Evolutionary conservation across 2,329 filamentous ascomycete species (phyloP), one percentile per base, ranked within the genome.

Genomic region (Penicillium rolfsii): DNA sequence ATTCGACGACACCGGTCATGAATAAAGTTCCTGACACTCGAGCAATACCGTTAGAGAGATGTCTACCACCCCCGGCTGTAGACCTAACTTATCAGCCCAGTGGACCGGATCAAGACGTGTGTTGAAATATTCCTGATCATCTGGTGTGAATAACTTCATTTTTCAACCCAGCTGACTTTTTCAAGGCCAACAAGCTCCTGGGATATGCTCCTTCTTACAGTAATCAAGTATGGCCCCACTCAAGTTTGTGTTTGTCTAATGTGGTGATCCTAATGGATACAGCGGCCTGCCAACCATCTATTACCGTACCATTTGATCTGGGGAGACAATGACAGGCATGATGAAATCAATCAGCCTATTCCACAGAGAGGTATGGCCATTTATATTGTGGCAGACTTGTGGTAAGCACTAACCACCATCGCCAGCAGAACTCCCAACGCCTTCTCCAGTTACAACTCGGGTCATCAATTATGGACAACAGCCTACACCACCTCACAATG

Each of bases 151-250:
- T 24, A 28, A 8, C 52, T 33, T 33, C 8, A 19, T 22, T 8
- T n/a, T 40, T 3, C 7, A 5, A 26, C 12, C 43, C 36, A 14
- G 14, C 38, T 54, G 5, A 30, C 40, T 28, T 19, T 24, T 11
- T 28, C 14, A n/a, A 54, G 52, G 52, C 52, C 16, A 41, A 35
- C 9, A 43, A 35, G 26, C 52, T 54, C n/a, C 36, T 54, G 16
- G 36, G 52, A 19, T 43, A 33, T n/a, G 2, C 11, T 19, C 36
- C n/a, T 54, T 26, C 11, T 30, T 14, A 7, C 4, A 12, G 0
- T 22, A 26, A 16, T 9, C 16, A 22, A 8, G 52, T 43, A 30
- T 30, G 36, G 7, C 9, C 24, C 11, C 7, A 3, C 7, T 30
- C 6, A 30, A 43, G 7, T 45, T 19, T 8, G 28, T n/a, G 16